Conservation (phyloP, 2,329 filamentous ascomycete genomes). For the Rasamsonia emersonii region DNA sequence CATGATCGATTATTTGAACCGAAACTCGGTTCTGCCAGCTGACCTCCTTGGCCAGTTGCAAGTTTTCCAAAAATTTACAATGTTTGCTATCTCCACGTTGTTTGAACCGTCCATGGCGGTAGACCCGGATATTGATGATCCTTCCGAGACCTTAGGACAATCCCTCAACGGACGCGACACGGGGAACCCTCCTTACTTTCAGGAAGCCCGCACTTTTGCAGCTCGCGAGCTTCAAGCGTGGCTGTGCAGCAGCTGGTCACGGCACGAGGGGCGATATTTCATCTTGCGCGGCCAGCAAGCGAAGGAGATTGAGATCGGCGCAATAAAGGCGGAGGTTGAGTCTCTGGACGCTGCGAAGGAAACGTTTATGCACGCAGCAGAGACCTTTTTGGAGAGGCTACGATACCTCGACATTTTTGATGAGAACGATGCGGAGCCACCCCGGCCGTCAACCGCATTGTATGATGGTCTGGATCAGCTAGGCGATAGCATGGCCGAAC, state of each 20-base stretch:
- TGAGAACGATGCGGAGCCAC: constrained; percentile 1
- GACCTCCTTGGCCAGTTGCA: constrained; percentile 24
- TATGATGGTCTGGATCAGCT: no score
- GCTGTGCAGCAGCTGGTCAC: constrained; percentile 40
- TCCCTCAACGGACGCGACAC: neutral
- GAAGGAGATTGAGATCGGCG: constrained; percentile 36
- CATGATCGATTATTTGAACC: constrained; percentile 40
- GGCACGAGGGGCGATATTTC: constrained; percentile 36
- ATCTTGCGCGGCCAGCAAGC: constrained; percentile 37
- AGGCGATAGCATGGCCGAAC: no score
- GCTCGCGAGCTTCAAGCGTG: constrained; percentile 36
- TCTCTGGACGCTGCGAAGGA: constrained; percentile 14
- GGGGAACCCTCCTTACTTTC: constrained; percentile 11
- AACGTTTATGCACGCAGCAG: constrained; percentile 16
- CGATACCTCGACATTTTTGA: constrained; percentile 12
- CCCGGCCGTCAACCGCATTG: no score
- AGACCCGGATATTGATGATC: constrained; percentile 3
- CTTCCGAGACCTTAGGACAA: constrained; percentile 3
- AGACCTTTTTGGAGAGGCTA: constrained; percentile 14
- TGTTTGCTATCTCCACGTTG: constrained; percentile 24
- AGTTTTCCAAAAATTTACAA: constrained; percentile 32
- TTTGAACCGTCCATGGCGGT: constrained; percentile 12
- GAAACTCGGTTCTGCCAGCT: constrained; percentile 18
- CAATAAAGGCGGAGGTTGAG: constrained; percentile 12
- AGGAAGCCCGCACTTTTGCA: constrained; percentile 23